These are phyloP conservation scores for Pinus taeda DNA, from an alignment of 75 land plant genomes.

Conservation along the genomic window DNA sequence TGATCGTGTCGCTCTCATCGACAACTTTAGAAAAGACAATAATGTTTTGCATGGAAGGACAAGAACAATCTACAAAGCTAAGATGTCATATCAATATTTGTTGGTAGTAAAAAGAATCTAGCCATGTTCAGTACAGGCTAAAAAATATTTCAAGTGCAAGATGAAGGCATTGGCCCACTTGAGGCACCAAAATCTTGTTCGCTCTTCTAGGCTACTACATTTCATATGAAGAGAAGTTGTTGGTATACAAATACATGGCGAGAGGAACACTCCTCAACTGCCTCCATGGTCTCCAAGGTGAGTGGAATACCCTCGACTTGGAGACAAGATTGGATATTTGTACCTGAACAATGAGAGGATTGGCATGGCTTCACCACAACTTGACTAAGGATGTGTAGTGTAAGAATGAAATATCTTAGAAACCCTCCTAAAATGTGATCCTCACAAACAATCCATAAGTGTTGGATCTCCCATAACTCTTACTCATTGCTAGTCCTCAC, in stretches of 20 bases:
- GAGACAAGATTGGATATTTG: too few species aligned
- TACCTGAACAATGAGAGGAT: too few species aligned
- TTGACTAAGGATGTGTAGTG: too few species aligned
- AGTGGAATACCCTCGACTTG: conserved; percentile 18
- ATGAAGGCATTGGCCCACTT: conserved; percentile 72
- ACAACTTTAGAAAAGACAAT: conserved; percentile 56
- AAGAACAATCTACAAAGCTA: conserved; percentile 70
- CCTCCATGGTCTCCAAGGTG: too few species aligned
- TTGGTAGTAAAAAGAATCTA: conserved; percentile 79
- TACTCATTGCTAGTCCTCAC: too few species aligned
- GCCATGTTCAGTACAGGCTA: conserved; percentile 43
- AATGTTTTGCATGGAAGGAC: conserved; percentile 67
- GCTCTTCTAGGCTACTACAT: conserved; percentile 74
- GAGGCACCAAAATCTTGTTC: conserved; percentile 71
- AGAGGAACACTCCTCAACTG: too few species aligned
- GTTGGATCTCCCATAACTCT: too few species aligned
- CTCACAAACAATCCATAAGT: too few species aligned
- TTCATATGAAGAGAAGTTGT: conserved; percentile 65
- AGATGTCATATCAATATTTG: conserved; percentile 61
- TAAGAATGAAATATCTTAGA: too few species aligned
- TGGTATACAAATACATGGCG: conserved; percentile 34
- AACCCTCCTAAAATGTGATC: too few species aligned
- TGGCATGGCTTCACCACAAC: neutral
- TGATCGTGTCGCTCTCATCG: conserved; percentile 40
- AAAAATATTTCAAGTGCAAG: conserved; percentile 68